phyloP scores from a whole-genome alignment of 2,329 filamentous ascomycete species.

The Passalora sequoiae region DNA sequence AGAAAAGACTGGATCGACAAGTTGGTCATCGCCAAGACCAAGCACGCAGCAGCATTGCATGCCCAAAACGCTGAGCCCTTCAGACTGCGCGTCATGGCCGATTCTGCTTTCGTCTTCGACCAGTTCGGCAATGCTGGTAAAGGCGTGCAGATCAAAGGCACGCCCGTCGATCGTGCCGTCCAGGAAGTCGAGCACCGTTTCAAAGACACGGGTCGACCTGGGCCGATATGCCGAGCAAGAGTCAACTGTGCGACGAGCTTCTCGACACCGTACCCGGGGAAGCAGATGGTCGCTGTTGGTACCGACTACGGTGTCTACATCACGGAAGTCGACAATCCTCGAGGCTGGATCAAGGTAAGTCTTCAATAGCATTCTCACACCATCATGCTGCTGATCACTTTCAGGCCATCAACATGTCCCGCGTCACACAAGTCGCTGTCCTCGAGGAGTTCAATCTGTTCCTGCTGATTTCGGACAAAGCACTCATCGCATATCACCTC shows the following conservation, averaged over 20 bases:
- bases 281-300: conserved; percentile 84
- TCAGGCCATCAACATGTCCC: conserved; percentile 69
- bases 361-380: background rate
- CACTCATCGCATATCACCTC: conserved; percentile 86
- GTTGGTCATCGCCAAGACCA: conserved; percentile 91
- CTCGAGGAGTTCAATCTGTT: conserved; percentile 94
- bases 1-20: conserved; percentile 87
- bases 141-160: conserved; percentile 77
- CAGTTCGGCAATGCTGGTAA: conserved; percentile 49
- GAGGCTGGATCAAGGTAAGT: conserved; percentile 82
- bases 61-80: conserved; percentile 96
- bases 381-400: conserved; percentile 29
- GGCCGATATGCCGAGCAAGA: conserved; percentile 73
- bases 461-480: conserved; percentile 84
- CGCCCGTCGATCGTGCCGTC: conserved; percentile 85
- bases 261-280: conserved; percentile 65
- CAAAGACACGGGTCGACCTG: conserved; percentile 59
- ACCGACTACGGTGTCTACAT: conserved; percentile 93
- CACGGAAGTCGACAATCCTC: conserved; percentile 79
- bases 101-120: conserved; percentile 84
- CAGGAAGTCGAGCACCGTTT: conserved; percentile 78
- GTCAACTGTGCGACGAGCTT: conserved; percentile 95
- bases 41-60: conserved; percentile 80
- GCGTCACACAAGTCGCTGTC: conserved; percentile 88
- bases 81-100: conserved; percentile 82